Percentiles rank a stretch among this genome's conserved stretches.
phyloP scores from a whole-genome alignment of 2,329 filamentous ascomycete genomes.

The Coniochaeta hoffmannii region DNA sequence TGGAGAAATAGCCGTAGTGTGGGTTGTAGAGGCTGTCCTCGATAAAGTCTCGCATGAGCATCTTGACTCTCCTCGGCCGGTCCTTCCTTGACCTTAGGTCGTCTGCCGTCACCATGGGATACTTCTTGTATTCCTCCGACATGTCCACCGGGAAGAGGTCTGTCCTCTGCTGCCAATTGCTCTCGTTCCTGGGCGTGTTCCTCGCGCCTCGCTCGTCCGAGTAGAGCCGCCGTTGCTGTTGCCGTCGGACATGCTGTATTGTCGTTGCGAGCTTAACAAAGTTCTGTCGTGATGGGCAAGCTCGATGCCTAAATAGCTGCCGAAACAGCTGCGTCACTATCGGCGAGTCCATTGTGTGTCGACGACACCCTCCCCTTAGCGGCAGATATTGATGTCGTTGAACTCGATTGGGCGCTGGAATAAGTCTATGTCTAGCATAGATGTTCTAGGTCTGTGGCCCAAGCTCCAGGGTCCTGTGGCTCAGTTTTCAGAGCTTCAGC shows the following conservation, averaged over 20 bases:
- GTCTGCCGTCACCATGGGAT: slow-evolving; percentile 78
- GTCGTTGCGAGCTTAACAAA: slow-evolving; percentile 27
- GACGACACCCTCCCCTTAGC: background rate
- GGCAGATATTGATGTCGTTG: background rate
- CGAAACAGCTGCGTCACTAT: slow-evolving; percentile 72
- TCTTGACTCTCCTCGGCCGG: slow-evolving; percentile 83
- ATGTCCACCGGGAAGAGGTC: slow-evolving; percentile 70
- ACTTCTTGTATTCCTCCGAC: slow-evolving; percentile 70
- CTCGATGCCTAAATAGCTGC: slow-evolving; percentile 72
- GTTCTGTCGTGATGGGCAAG: slow-evolving; percentile 49
- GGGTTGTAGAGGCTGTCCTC: slow-evolving; percentile 98
- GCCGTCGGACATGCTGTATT: slow-evolving; percentile 31
- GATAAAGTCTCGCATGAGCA: slow-evolving; percentile 96
- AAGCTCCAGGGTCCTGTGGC: background rate
- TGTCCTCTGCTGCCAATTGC: slow-evolving; percentile 79
- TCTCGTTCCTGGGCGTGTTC: slow-evolving; percentile 42
- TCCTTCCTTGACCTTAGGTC: slow-evolving; percentile 66
- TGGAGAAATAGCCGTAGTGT: slow-evolving; percentile 91
- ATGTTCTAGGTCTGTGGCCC: background rate
- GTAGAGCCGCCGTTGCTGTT: slow-evolving; percentile 23
- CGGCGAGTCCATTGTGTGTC: slow-evolving; percentile 66
- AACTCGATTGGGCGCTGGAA: background rate
- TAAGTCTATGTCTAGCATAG: background rate
- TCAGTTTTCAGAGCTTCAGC: background rate
- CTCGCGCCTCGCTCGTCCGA: slow-evolving; percentile 12